Evolutionary conservation across 768 basidiomycete genomes (phyloP), one percentile per base, ranked within the genome.

Genomic region (Mycena floridula): DNA sequence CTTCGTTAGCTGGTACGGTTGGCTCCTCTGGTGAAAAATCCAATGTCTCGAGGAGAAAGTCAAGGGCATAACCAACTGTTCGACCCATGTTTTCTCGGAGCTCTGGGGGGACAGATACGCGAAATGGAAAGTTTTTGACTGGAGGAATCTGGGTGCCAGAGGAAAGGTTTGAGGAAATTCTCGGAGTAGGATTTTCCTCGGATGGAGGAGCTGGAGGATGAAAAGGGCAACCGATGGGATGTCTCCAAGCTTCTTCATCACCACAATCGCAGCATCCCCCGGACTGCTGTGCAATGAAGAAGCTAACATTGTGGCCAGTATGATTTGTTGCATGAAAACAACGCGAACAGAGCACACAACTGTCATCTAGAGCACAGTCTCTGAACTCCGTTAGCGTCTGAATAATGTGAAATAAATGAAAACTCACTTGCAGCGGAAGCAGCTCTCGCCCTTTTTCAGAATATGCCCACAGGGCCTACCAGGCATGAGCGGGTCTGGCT

Each of bases 191-290:
- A n/a, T n/a, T n/a, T n/a, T n/a, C n/a, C 25, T 55, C 58, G 45
- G 62, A 58, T 28, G 58, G 52, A 37, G 56, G 54, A n/a, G 63
- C 58, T 18, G 81, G 74, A 11, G 90, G 89, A 56, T 95, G 90
- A 56, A 77, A 78, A 0, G 83, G 81, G 59, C 91, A 94, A 11
- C 69, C 61, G 13, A 88, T 73, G 5, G 77, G 67, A 5, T 59
- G 55, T 25, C 81, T 75, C 92, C 93, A 98, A 2, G 90, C 89
- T 56, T 95, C 87, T 20, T 76, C 70, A 56, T 97, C 94, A 13
- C 92, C 92, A 54, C 95, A 97, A 63, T 97, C 93, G 58, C 96
- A 99, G 53, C 89, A 93, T 4, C 92, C 89, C 6, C 92, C 88
- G 0, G 88, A 84, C 53, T 96, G 92, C 46, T 89, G 89, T 7